Conservation (phyloP, 306 rosid species). For the Inga leiocalycina region DNA sequence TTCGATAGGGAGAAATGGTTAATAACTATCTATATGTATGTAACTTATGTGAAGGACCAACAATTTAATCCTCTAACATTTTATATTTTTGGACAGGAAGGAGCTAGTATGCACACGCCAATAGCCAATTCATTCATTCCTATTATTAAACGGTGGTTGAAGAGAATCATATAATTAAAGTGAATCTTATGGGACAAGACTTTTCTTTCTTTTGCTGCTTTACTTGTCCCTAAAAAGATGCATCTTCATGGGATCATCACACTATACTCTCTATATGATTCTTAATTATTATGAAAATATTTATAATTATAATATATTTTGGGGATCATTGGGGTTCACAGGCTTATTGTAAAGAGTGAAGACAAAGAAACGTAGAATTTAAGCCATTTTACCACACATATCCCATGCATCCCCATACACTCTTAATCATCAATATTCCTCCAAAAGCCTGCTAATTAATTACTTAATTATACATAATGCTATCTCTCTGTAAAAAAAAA, state of each 20-base stretch:
- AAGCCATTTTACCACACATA: conserved; percentile 23
- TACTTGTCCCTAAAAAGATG: conserved; percentile 20
- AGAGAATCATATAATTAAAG: conserved; percentile 1
- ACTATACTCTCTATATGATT: neutral
- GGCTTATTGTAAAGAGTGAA: conserved; percentile 47
- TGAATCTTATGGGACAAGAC: conserved; percentile 39
- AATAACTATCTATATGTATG: no score
- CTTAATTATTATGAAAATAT: no score
- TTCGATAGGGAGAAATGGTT: no score
- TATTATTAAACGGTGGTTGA: neutral
- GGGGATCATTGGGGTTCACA: neutral
- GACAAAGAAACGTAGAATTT: conserved; percentile 49
- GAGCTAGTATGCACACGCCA: no score
- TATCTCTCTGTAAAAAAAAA: neutral
- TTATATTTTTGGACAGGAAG: no score
- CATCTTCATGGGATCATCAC: conserved; percentile 29
- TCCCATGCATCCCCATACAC: neutral
- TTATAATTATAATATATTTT: neutral
- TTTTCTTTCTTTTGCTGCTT: conserved; percentile 33
- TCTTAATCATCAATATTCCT: neutral
- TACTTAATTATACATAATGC: neutral
- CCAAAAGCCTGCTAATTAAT: neutral
- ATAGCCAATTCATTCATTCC: no score
- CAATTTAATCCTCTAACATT: no score
- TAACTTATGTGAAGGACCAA: no score